Conservation (phyloP, 1,284 basidiomycete species). For the Leccinum pachyderme region DNA sequence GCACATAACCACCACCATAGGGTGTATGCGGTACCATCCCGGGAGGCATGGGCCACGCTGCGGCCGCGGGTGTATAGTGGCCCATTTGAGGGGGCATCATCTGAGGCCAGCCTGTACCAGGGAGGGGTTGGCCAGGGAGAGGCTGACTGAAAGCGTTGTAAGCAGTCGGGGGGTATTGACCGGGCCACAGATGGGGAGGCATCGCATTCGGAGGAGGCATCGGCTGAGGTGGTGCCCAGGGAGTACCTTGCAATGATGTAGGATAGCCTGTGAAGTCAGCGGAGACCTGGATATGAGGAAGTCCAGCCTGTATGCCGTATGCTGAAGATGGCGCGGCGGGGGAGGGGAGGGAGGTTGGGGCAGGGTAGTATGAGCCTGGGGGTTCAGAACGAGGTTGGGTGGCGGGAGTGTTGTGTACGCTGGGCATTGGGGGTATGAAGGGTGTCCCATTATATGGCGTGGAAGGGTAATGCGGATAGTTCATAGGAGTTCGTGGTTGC, state of each 20-base stretch:
- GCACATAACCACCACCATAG: constrained; percentile 23
- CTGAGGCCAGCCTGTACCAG: constrained; percentile 19
- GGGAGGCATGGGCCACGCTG: constrained; percentile 29
- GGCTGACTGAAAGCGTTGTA: constrained; percentile 31
- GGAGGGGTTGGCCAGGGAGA: constrained; percentile 17
- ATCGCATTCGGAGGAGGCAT: constrained; percentile 25
- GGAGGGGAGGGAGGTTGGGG: constrained; percentile 29
- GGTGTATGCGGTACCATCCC: constrained; percentile 22
- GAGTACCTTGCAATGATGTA: constrained; percentile 24
- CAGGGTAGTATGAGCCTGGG: constrained; percentile 33
- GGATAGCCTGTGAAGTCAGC: constrained; percentile 35
- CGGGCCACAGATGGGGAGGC: constrained; percentile 14
- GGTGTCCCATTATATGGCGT: constrained; percentile 31
- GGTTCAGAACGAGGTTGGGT: constrained; percentile 23
- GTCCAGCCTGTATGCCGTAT: constrained; percentile 10
- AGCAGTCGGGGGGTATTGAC: constrained; percentile 22
- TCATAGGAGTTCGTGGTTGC: constrained; percentile 25
- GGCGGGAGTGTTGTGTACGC: constrained; percentile 26
- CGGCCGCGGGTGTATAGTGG: constrained; percentile 27
- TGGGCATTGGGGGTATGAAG: constrained; percentile 32
- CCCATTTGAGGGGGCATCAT: constrained; percentile 18
- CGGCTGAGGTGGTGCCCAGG: constrained; percentile 24
- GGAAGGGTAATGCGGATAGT: constrained; percentile 31
- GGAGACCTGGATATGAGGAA: constrained; percentile 17
- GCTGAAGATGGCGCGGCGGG: constrained; percentile 11